Evolutionary conservation across 2,329 filamentous ascomycete species (phyloP).

Genomic region (Neonectria ditissima): DNA sequence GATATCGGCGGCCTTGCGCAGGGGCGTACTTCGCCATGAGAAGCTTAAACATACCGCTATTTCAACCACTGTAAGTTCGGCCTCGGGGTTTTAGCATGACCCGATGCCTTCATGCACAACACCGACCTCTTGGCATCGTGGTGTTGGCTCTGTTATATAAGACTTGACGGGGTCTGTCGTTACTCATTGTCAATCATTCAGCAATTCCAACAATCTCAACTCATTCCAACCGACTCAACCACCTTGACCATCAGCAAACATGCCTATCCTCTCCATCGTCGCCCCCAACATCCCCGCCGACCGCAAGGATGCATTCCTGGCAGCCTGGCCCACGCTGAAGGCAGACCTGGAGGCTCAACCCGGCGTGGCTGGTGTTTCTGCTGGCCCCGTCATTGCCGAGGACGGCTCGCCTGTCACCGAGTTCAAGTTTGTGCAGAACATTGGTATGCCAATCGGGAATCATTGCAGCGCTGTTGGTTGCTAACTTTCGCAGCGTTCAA

Average conservation of each 20-base stretch:
- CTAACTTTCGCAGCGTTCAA: conserved; percentile 22
- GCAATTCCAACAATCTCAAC: not conserved
- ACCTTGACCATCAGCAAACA: conserved; percentile 10
- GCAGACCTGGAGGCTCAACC: conserved; percentile 28
- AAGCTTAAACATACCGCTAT: not conserved
- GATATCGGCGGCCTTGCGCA: not conserved
- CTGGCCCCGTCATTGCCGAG: conserved; percentile 20
- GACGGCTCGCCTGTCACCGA: conserved; percentile 11
- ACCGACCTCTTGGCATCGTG: not conserved
- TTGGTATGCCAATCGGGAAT: conserved; percentile 3
- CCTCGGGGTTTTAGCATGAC: not conserved
- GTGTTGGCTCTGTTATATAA: not conserved
- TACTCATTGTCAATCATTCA: not conserved
- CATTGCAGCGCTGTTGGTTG: not conserved
- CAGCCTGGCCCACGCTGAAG: conserved; percentile 21
- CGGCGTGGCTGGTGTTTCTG: conserved; percentile 21
- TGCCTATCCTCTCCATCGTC: conserved; percentile 30
- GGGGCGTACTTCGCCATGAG: not conserved
- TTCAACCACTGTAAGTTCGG: not conserved
- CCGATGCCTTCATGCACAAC: not conserved
- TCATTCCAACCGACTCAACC: not conserved
- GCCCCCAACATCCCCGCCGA: conserved; percentile 21
- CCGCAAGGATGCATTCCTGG: conserved; percentile 27
- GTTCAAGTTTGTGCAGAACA: conserved; percentile 28
- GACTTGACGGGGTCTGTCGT: not conserved